Conservation (phyloP, 805 yeast genomes). For the Ogataea chonburiensis region DNA sequence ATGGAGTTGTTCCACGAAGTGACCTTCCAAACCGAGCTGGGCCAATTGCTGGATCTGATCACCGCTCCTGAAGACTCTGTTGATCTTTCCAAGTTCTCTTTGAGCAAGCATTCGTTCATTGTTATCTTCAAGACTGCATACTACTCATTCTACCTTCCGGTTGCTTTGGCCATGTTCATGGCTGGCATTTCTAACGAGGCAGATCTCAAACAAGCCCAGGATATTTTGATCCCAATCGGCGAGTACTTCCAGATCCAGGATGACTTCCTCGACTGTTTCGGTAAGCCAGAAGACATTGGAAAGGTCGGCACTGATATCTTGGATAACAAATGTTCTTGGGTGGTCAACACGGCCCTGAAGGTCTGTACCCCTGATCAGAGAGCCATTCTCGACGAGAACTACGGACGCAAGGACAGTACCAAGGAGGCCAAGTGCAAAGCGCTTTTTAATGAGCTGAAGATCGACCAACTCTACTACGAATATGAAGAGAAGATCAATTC, state of each 20-base stretch:
- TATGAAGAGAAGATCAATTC: slow-evolving; percentile 80
- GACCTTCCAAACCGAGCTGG: slow-evolving; percentile 96
- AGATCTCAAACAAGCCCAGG: slow-evolving; percentile 85
- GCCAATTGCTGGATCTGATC: slow-evolving; percentile 91
- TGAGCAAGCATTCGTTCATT: slow-evolving; percentile 89
- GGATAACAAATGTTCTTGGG: slow-evolving; percentile 99
- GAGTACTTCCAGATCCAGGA: slow-evolving; percentile 99
- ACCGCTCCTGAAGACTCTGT: slow-evolving; percentile 97
- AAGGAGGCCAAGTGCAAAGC: slow-evolving; percentile 71
- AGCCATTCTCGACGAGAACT: slow-evolving; percentile 75
- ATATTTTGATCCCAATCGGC: slow-evolving; percentile 89
- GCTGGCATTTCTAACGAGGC: slow-evolving; percentile 69
- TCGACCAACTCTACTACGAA: slow-evolving; percentile 66
- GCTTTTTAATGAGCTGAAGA: slow-evolving; percentile 69
- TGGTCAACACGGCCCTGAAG: slow-evolving; percentile 87
- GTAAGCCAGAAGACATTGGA: slow-evolving; percentile 96
- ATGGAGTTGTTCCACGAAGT: slow-evolving; percentile 95
- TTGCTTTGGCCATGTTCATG: slow-evolving; percentile 92
- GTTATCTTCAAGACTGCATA: slow-evolving; percentile 97
- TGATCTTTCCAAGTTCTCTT: slow-evolving; percentile 81
- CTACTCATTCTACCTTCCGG: slow-evolving; percentile 96
- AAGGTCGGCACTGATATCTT: slow-evolving; percentile 98
- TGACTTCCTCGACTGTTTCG: slow-evolving; percentile 94
- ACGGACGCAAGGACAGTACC: slow-evolving; percentile 75
- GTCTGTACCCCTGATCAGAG: slow-evolving; percentile 81